Conservation (phyloP, 2,329 filamentous ascomycete species). For the Coleophoma crateriformis region DNA sequence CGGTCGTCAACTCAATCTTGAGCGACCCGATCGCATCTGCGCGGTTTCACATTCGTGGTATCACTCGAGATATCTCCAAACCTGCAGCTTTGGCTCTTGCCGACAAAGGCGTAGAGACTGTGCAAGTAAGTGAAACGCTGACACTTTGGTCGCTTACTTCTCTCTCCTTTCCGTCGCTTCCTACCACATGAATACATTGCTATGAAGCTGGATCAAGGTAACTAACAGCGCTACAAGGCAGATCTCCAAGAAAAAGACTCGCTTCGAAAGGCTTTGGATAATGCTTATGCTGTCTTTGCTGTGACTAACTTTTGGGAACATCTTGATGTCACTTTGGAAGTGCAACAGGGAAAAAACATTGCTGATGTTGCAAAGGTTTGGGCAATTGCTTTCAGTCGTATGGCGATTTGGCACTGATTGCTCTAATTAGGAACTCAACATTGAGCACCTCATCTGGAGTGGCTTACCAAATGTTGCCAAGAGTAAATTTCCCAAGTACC, state of each 20-base stretch:
- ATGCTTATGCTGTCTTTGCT: constrained; percentile 14
- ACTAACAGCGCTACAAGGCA: constrained; percentile 10
- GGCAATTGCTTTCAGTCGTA: constrained; percentile 7
- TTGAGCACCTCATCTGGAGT: constrained; percentile 38
- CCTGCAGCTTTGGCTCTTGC: constrained; percentile 32
- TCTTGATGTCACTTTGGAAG: constrained; percentile 22
- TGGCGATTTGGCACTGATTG: not conserved
- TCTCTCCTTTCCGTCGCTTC: too few relatives aligned
- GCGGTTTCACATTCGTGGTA: constrained; percentile 37
- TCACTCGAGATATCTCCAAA: constrained; percentile 40
- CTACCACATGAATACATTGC: too few relatives aligned
- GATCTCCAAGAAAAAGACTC: constrained; percentile 34
- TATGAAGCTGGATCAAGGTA: too few relatives aligned
- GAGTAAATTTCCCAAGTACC: constrained; percentile 22
- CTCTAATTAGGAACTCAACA: constrained; percentile 25
- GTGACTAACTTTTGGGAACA: constrained; percentile 20
- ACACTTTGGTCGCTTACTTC: too few relatives aligned
- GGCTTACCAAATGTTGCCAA: constrained; percentile 32
- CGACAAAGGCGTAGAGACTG: constrained; percentile 35
- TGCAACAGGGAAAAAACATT: constrained; percentile 27
- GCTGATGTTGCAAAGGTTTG: constrained; percentile 30
- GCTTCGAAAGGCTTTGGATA: constrained; percentile 23
- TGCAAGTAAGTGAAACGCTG: constrained; percentile 13
- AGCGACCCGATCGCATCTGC: constrained; percentile 31
- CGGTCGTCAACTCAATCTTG: constrained; percentile 38